phyloP scores from a whole-genome alignment of 805 yeast species.

The Candida chauliodis region DNA sequence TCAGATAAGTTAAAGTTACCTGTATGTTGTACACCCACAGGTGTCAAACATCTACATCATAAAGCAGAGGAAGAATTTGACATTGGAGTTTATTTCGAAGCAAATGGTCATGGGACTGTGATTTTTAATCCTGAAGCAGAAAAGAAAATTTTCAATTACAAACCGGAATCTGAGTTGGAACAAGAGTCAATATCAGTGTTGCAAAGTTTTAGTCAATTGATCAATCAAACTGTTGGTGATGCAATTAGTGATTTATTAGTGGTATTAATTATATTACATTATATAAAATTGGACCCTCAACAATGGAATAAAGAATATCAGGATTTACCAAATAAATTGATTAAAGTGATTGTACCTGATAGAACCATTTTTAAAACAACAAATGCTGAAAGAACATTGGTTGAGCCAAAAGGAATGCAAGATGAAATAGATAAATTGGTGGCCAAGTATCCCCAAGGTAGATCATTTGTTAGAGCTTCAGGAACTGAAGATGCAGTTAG shows the following conservation, averaged over 20 bases:
- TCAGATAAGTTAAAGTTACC: constrained; percentile 62
- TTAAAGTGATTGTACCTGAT: constrained; percentile 80
- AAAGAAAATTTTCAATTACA: constrained; percentile 26
- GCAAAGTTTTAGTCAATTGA: constrained; percentile 59
- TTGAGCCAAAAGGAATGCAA: constrained; percentile 78
- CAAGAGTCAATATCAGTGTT: constrained; percentile 51
- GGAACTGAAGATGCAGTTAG: constrained; percentile 98
- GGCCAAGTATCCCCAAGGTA: constrained; percentile 51
- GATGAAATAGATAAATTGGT: constrained; percentile 64
- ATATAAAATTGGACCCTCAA: constrained; percentile 54
- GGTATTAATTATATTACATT: constrained; percentile 61
- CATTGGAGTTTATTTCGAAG: constrained; percentile 94
- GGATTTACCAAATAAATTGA: constrained; percentile 83
- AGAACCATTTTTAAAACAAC: constrained; percentile 77
- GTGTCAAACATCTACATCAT: constrained; percentile 95
- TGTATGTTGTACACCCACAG: constrained; percentile 88
- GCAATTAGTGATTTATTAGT: constrained; percentile 89
- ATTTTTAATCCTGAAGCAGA: constrained; percentile 60
- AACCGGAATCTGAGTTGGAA: constrained; percentile 41
- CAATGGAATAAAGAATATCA: constrained; percentile 75
- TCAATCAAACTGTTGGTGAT: constrained; percentile 98
- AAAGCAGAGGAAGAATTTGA: constrained; percentile 79
- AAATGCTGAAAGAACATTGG: constrained; percentile 82
- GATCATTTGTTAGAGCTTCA: constrained; percentile 93
- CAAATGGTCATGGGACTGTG: constrained; percentile 99